Conservation (phyloP, 768 basidiomycete genomes). For the Hericium erinaceus region DNA sequence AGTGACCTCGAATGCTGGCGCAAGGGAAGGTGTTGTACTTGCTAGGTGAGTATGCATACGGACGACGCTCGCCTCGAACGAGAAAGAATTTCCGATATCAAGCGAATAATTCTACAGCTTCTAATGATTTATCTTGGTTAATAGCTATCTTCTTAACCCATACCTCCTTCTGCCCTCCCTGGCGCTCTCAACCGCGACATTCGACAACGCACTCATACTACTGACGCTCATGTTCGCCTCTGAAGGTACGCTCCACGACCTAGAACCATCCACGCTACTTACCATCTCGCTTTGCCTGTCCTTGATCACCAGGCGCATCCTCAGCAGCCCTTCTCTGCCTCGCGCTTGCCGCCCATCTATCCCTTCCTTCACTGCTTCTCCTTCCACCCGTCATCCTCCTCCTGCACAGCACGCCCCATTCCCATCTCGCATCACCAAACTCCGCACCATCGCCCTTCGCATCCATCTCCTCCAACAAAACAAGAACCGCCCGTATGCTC, state of each 20-base stretch:
- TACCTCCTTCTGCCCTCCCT: slow-evolving; percentile 75
- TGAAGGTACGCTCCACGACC: slow-evolving; percentile 34
- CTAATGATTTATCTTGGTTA: background rate
- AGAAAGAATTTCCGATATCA: too few species aligned
- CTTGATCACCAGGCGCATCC: slow-evolving; percentile 37
- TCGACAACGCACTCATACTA: slow-evolving; percentile 71
- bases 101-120: background rate
- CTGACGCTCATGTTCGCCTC: slow-evolving; percentile 62
- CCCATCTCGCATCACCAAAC: slow-evolving; percentile 57
- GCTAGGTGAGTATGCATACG: slow-evolving; percentile 42
- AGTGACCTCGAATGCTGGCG: too few species aligned
- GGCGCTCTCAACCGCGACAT: slow-evolving; percentile 70
- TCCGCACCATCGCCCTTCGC: slow-evolving; percentile 15
- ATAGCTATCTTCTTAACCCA: slow-evolving; percentile 84
- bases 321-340: slow-evolving; percentile 55
- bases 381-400: slow-evolving; percentile 62
- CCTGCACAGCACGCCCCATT: slow-evolving; percentile 49
- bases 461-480: background rate
- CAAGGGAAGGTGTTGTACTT: slow-evolving; percentile 54
- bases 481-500: slow-evolving; percentile 25
- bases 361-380: slow-evolving; percentile 61
- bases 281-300: too few species aligned
- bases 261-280: too few species aligned
- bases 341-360: slow-evolving; percentile 64
- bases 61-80: background rate